Evolutionary conservation across 2,329 filamentous ascomycete genomes (phyloP), one percentile per base, ranked within the genome.

Genomic region (Apiospora marii): DNA sequence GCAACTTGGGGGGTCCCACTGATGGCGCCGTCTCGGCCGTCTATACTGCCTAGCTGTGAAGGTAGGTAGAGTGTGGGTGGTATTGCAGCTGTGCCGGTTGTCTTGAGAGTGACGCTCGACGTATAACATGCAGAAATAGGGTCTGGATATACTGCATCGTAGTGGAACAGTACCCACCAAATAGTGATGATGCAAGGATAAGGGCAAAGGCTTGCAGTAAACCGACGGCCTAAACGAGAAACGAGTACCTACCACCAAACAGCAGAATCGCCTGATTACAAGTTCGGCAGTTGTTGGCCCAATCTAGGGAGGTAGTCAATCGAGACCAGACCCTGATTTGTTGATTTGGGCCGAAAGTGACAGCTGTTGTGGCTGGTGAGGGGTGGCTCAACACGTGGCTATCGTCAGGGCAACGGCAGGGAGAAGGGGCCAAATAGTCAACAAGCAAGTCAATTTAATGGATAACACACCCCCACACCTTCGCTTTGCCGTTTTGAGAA

Each of bases 391-490:
- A 14, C 16, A 14, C 1, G 53, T 61, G 53, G 53, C 16, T 61
- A 30, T 61, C 19, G 53, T 61, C 53, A 30, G 53, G 53, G 53
- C 53, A 61, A 61, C 53, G 30, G 1, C 16, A 12, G 10, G 10
- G 51, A 58, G 51, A 58, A 27, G 49, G 49, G 49, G 49, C 2
- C n/a, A 14, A 22, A 61, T 41, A 41, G 67, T 68, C 67, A 68
- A 68, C 67, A 68, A 46, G n/a, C 16, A 27, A 68, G 24, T 68
- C 67, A 34, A 48, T 44, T 44, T 48, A 46, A 68, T 27, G 24
- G 41, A 68, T 46, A 68, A 68, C 67, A 48, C 13, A 10, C 24
- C 67, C 67, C 53, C 53, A 49, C 53, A 34, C 27, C 27, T 61
- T 30, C 53, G 34, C 53, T 61, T 37, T 19, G 30, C 7, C 53